Base-by-base conservation (phyloP, 345 rosid genomes). In the Erucastrum elatum region DNA sequence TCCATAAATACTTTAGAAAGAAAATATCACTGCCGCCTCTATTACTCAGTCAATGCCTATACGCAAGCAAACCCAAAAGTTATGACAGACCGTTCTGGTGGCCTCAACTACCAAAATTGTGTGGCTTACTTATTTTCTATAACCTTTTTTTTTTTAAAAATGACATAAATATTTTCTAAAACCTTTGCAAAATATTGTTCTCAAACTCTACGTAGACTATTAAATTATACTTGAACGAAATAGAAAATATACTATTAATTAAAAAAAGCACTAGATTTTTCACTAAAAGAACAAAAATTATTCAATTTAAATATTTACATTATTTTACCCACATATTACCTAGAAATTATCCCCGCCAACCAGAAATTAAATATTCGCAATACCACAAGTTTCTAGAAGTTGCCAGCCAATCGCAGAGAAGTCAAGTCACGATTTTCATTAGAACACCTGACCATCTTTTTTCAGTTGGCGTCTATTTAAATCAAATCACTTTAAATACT, bases 351-450 rank as follows among this genome's bases (percentile, higher is more conserved):
- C 13, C 13, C 55, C 55, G 4, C 16, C 16, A 4, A 51, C n/a
- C 56, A 51, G 56, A 51, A 51, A 37, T 64, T n/a, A 15, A 77
- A 60, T 10, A 35, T 12, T 5, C 8, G 59, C 8, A 4, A 58
- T 65, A 39, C 8, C 56, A 51, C 56, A 51, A 51, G 56, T 51
- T 51, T 51, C 56, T 51, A 51, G 56, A 51, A 51, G 56, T 51
- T 51, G 56, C 56, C 56, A 51, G 56, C 56, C 56, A 51, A 4
- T 51, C 11, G 1, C 5, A 41, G 3, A 11, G 74, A 73, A 72
- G 72, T 79, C 74, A 74, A 74, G 82, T 79, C 78, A 68, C 29
- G 78, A 68, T 74, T 74, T 68, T 74, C 75, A 16, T 74, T 62
- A 25, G 65, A 74, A 35, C 31, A 51, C 56, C 56, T 51, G 56